Percentiles rank a stretch among this genome's conserved stretches.
phyloP scores from a whole-genome alignment of 2,329 filamentous ascomycete species.

The Talaromyces albobiverticillius region DNA sequence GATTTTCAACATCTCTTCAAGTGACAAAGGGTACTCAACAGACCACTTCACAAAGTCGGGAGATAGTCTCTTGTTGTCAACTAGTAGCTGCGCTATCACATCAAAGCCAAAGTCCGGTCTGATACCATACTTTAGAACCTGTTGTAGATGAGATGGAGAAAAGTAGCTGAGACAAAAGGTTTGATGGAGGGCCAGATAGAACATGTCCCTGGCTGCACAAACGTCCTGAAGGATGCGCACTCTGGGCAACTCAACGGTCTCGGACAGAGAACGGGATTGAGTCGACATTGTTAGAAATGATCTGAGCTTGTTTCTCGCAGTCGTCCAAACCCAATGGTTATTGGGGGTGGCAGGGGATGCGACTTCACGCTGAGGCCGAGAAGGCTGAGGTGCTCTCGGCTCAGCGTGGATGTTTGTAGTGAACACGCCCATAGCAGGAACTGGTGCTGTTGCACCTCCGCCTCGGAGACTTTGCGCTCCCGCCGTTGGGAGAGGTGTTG shows the following conservation, averaged over 20 bases:
- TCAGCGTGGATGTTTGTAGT: not conserved
- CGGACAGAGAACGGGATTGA: conserved; percentile 32
- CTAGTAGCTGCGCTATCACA: conserved; percentile 45
- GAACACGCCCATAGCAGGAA: not conserved
- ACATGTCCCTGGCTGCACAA: conserved; percentile 54
- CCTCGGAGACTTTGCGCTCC: not conserved
- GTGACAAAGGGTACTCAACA: conserved; percentile 46
- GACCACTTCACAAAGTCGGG: conserved; percentile 44
- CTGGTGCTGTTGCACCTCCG: not conserved
- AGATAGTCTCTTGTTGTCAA: conserved; percentile 44
- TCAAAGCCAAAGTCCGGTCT: conserved; percentile 27
- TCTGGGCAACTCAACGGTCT: conserved; percentile 42
- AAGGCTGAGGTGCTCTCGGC: not conserved
- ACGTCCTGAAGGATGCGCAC: conserved; percentile 58
- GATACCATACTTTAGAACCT: conserved; percentile 34
- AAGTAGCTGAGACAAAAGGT: conserved; percentile 58
- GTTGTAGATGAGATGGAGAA: conserved; percentile 34
- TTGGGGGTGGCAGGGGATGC: not conserved
- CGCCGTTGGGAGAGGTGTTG: not conserved
- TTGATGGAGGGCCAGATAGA: conserved; percentile 66
- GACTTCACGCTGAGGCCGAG: not conserved
- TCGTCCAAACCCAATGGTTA: conserved; percentile 11
- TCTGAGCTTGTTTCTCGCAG: conserved; percentile 16
- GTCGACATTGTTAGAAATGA: conserved; percentile 16
- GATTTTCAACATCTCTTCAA: conserved; percentile 25